Conservation (phyloP, 768 basidiomycete genomes). For the Mycena venus region DNA sequence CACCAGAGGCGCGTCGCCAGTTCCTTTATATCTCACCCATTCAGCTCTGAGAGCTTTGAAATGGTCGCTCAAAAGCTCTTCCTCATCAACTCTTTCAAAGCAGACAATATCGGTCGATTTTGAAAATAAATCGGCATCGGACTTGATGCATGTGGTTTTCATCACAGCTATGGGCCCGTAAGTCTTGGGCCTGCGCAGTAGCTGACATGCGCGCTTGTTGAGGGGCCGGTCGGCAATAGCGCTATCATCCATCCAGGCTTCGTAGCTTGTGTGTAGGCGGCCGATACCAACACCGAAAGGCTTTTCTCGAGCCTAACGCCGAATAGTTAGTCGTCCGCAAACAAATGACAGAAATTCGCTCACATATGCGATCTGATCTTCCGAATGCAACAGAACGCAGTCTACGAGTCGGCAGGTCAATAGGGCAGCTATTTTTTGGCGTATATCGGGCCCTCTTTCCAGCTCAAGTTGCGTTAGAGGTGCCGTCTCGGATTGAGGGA, state of each 20-base stretch:
- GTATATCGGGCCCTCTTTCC: slow-evolving; percentile 20
- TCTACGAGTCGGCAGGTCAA: slow-evolving; percentile 21
- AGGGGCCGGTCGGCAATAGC: slow-evolving; percentile 17
- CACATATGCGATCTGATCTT: slow-evolving; percentile 37
- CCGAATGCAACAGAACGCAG: slow-evolving; percentile 32
- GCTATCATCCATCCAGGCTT: slow-evolving; percentile 36
- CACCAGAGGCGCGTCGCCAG: not conserved
- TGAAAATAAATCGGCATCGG: not conserved
- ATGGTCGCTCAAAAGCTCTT: slow-evolving; percentile 31
- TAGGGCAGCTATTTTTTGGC: slow-evolving; percentile 19
- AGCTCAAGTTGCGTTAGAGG: slow-evolving; percentile 31
- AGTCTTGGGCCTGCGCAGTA: slow-evolving; percentile 23
- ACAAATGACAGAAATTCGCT: not conserved
- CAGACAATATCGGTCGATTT: slow-evolving; percentile 29
- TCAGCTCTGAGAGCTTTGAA: slow-evolving; percentile 29
- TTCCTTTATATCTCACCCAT: slow-evolving; percentile 6
- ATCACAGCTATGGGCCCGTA: slow-evolving; percentile 33
- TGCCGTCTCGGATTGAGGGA: slow-evolving; percentile 30
- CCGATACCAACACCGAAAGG: slow-evolving; percentile 35
- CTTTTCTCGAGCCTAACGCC: slow-evolving; percentile 23
- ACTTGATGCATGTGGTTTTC: slow-evolving; percentile 34
- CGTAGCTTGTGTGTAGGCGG: slow-evolving; percentile 37
- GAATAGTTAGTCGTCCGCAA: not conserved
- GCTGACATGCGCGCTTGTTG: slow-evolving; percentile 29
- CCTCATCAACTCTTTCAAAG: slow-evolving; percentile 28